Base-by-base conservation (phyloP, 768 basidiomycete species). In the Phaeotremella fagi region DNA sequence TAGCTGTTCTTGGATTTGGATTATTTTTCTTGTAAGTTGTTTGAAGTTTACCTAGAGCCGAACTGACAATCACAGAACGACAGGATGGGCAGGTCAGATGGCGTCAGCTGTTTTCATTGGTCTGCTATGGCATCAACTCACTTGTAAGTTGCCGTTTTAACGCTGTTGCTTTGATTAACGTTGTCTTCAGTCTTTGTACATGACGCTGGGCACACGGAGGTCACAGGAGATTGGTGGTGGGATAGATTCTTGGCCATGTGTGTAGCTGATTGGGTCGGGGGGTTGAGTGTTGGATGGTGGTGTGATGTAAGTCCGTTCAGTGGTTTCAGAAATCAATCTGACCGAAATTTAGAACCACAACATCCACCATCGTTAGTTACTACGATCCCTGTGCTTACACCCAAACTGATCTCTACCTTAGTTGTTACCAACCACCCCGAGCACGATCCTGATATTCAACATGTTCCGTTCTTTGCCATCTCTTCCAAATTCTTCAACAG, bases 251-350 rank as follows among this genome's bases (percentile, higher is more conserved):
- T 92, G 29, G 86, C 83, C 12, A 92, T 85, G 52, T 23, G 63
- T 3, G 71, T 97, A 41, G 88, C 94, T 0, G 82, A 90, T 71
- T 89, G 85, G 66, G 78, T 91, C 43, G 95, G 95, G 23, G 95
- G 95, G 3, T 78, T 99, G 48, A 95, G 91, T 70, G 80, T 95
- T 22, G 89, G 91, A 35, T 99, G 95, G 95, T 99, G 94, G 94
- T 88, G 90, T 35, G 82, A 91, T 72, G 91, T 92, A 64, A 77
- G 90, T 83, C 27, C 16, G 28, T 23, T n/a, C 48, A 31, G 23
- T 11, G 45, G 31, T 11, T 2, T 22, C 3, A 16, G 4, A 5
- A 48, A 37, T 27, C 37, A 28, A 18, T 35, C 28, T 28, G 48
- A 28, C 48, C 52, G 52, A 25, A 44, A 29, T 31, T 22, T 48